Conservation (phyloP, 495 filamentous ascomycete genomes). For the Margaritispora aquatica region DNA sequence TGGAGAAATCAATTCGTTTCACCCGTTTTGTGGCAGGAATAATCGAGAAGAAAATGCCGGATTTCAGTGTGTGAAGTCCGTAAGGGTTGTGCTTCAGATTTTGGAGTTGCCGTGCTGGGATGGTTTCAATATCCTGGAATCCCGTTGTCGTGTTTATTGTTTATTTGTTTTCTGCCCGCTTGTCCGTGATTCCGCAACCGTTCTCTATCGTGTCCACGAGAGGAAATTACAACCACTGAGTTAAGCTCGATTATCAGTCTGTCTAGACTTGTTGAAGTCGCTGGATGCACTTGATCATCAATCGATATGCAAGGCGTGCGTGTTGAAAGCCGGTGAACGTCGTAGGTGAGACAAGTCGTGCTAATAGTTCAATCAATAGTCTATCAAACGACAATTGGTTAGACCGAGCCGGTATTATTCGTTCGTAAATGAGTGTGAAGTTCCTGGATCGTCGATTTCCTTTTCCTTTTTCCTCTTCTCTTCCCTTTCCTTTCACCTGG, state of each 20-base stretch:
- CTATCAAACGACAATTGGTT: conserved; percentile 9
- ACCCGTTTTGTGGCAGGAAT: not conserved
- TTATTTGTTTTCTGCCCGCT: not conserved
- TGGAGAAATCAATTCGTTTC: conserved; percentile 8
- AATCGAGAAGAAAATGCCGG: not conserved
- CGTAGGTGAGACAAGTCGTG: not conserved
- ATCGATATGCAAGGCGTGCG: too few relatives aligned
- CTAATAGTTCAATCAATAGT: conserved; percentile 8
- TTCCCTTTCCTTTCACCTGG: not conserved
- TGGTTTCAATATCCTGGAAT: conserved; percentile 20
- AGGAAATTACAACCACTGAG: too few relatives aligned
- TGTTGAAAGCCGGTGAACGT: conserved; percentile 6
- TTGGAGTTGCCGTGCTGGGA: conserved; percentile 12
- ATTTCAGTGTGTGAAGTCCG: conserved; percentile 5
- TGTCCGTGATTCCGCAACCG: not conserved
- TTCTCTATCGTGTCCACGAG: too few relatives aligned
- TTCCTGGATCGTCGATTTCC: too few relatives aligned
- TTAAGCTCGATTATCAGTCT: too few relatives aligned
- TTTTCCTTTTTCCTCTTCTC: too few relatives aligned
- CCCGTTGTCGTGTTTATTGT: not conserved
- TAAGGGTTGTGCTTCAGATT: conserved; percentile 14
- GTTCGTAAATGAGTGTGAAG: conserved; percentile 4
- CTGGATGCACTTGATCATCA: too few relatives aligned
- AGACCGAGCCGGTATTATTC: not conserved
- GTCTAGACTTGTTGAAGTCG: too few relatives aligned